Base-by-base conservation (phyloP, 345 rosid species). In the Jatropha curcas region DNA sequence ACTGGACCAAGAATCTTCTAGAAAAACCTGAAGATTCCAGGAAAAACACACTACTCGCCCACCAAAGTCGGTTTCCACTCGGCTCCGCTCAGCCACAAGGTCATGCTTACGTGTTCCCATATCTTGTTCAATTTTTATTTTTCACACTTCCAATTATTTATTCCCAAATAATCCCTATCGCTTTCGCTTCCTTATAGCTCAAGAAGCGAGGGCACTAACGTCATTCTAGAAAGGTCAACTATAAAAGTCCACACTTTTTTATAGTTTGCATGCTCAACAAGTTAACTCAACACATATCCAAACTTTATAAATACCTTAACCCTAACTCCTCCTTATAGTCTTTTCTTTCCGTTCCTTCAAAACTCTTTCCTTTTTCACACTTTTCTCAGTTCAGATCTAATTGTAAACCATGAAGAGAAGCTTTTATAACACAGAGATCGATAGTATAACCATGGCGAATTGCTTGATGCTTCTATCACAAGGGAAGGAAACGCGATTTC, bases 401-500 rank as follows among this genome's bases (percentile, higher is more conserved):
- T n/a, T n/a, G n/a, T n/a, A n/a, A n/a, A n/a, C n/a, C n/a, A 82
- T 86, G 90, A 88, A 86, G 86, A 75, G 94, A 85, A 66, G 79
- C 17, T 80, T 71, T 71, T 34, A 71, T 31, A 68, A 74, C 12
- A 74, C 51, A 57, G 81, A 73, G 66, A 4, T 84, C 34, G 83
- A 83, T 20, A 82, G 77, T 75, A 9, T 87, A 4, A 50, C 84
- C 45, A 80, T 87, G 87, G 91, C 91, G 6, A 82, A 77, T 43
- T 89, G 93, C 72, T 70, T 89, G 84, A 77, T 87, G 85, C 39
- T 87, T 10, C 75, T 87, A 22, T 80, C 93, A 0, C 87, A 76
- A 0, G 78, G 85, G 20, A 39, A 75, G 14, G 68, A 68, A 60
- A 28, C 45, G 1, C 8, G 50, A 1, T 64, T 70, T 16, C 67